Evolutionary conservation across 2,329 filamentous ascomycete species (phyloP), one percentile per base, ranked within the genome.

Genomic region (Phaeosphaeria sp.): DNA sequence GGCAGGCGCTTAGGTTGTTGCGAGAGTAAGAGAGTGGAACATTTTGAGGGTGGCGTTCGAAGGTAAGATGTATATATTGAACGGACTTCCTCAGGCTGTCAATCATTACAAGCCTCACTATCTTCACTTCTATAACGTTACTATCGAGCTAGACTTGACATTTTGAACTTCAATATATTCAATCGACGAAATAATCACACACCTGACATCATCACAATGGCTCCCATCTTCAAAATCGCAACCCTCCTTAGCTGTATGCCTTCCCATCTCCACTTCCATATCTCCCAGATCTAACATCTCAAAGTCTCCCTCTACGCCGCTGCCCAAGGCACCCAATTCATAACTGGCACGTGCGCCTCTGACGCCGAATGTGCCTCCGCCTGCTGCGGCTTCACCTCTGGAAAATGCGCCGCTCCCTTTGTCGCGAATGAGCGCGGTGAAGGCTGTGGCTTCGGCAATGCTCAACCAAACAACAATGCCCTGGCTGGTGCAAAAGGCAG

Each of bases 361-460:
- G 72, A 74, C 46, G 66, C 70, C 13, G 69, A 68, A 41, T 74
- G 71, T 51, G 67, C 62, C 1, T 63, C 67, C 23, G 64, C 46
- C 9, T 65, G 63, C 53, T 65, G 63, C 42, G 72, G 69, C 18
- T 74, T 74, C 59, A 71, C 66, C n/a, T 65, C 64, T n/a, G 72
- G 69, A 18, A 73, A 72, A 54, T 74, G 72, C 43, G 72, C 72
- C 3, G 72, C 76, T 3, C 59, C 72, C 6, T 60, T 74, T 17
- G 66, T 74, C 9, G 75, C 75, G 6, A 69, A 74, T 43, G 70
- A 76, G 50, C 64, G 73, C 13, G 74, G 74, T 57, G 72, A 71
- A 21, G 74, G 73, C 6, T 78, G 75, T 52, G 75, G 75, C 3
- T 76, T 75, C 30, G 75, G 74, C n/a, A 60, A 76, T 56, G 68